A percentile compares a stretch with the other conserved stretches of the same genome.
Evolutionary conservation across 78 protist species (phyloP).

Genomic region (Anaeramoeba flamelloides): DNA sequence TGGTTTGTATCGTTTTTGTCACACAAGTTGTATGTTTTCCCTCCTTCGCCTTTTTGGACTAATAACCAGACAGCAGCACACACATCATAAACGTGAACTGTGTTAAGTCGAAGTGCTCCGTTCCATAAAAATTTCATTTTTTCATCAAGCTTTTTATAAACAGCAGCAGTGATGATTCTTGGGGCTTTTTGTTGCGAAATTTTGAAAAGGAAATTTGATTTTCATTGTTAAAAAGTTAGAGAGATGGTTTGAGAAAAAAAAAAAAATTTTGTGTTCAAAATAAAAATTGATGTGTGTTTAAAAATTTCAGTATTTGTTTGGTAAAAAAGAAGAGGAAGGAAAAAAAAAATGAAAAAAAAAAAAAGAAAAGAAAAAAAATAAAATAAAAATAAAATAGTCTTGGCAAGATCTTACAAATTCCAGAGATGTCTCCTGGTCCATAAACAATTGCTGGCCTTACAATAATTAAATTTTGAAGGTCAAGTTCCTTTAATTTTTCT

Average conservation of each 20-base stretch:
- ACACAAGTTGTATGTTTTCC: slow-evolving; percentile 51
- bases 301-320: neutral
- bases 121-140: slow-evolving; percentile 72
- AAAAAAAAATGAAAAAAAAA: too few species aligned
- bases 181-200: too few species aligned
- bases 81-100: slow-evolving; percentile 85
- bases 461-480: slow-evolving; percentile 35
- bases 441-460: slow-evolving; percentile 78
- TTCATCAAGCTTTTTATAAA: slow-evolving; percentile 60
- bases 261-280: too few species aligned
- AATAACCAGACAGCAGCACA: slow-evolving; percentile 52
- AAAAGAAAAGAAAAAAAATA: neutral
- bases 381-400: neutral
- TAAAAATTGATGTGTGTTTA: too few species aligned
- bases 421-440: slow-evolving; percentile 72
- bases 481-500: slow-evolving; percentile 29
- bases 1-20: slow-evolving; percentile 71
- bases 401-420: slow-evolving; percentile 54
- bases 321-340: too few species aligned
- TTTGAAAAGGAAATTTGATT: too few species aligned
- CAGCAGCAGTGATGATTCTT: slow-evolving; percentile 70
- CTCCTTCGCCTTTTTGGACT: slow-evolving; percentile 16
- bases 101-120: slow-evolving; percentile 42
- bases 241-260: too few species aligned
- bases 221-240: too few species aligned